These are phyloP conservation scores for Mycena venus DNA, from an alignment of 768 basidiomycete genomes.

Conservation along the genomic window DNA sequence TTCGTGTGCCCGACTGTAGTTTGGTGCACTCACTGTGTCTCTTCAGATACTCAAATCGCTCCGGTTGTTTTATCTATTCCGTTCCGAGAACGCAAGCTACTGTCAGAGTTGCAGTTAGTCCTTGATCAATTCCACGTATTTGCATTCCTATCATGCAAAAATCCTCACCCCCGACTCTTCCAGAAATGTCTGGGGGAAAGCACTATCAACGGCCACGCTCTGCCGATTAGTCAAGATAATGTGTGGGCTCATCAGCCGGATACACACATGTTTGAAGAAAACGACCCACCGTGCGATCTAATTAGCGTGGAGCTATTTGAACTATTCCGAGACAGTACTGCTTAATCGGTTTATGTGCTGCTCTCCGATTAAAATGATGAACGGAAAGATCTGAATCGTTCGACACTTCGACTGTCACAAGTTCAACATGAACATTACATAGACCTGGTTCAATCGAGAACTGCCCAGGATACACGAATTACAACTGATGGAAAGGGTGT, in stretches of 20 bases:
- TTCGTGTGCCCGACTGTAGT: neutral
- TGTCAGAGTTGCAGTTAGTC: slow-evolving; percentile 26
- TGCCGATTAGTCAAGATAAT: slow-evolving; percentile 28
- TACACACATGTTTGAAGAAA: slow-evolving; percentile 28
- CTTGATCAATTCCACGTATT: slow-evolving; percentile 29
- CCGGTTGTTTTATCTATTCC: slow-evolving; percentile 25
- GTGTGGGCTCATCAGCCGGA: slow-evolving; percentile 32
- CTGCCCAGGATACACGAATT: too few species aligned
- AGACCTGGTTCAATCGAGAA: too few species aligned
- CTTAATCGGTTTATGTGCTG: too few species aligned
- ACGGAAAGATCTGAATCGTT: too few species aligned
- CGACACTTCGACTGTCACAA: too few species aligned
- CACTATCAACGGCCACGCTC: slow-evolving; percentile 28
- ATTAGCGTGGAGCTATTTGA: slow-evolving; percentile 34
- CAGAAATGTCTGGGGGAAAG: slow-evolving; percentile 33
- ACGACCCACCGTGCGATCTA: slow-evolving; percentile 25
- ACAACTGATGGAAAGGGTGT: too few species aligned
- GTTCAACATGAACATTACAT: too few species aligned
- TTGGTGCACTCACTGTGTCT: neutral
- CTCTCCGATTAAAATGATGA: too few species aligned
- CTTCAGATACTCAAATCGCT: slow-evolving; percentile 26
- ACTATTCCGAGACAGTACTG: slow-evolving; percentile 29
- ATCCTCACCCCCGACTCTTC: neutral
- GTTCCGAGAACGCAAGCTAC: slow-evolving; percentile 27
- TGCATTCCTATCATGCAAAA: too few species aligned